Conservation (phyloP, 352 stramenopile genomes). For the Lagenidium giganteum region DNA sequence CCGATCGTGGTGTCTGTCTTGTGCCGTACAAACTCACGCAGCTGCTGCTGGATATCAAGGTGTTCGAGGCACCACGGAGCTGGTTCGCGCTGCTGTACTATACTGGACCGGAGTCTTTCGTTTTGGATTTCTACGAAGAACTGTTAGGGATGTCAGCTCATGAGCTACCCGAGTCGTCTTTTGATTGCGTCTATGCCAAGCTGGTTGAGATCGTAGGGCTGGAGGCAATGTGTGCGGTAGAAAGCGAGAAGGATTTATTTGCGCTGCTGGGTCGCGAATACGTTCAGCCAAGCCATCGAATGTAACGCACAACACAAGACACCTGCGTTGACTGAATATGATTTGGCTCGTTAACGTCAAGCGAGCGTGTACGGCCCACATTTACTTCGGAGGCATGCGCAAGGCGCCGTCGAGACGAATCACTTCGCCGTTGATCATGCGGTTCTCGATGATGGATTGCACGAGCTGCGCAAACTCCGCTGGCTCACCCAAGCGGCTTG, state of each 20-base stretch:
- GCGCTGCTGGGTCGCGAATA: slow-evolving; percentile 40
- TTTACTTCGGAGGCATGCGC: slow-evolving; percentile 91
- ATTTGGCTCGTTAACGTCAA: background rate
- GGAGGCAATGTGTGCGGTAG: slow-evolving; percentile 27
- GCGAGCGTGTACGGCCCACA: too few species aligned
- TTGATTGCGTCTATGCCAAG: slow-evolving; percentile 45
- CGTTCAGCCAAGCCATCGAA: slow-evolving; percentile 31
- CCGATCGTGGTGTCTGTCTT: slow-evolving; percentile 35
- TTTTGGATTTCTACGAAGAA: slow-evolving; percentile 29
- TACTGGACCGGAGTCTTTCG: slow-evolving; percentile 60
- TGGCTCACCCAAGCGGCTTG: slow-evolving; percentile 91
- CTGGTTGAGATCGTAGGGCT: slow-evolving; percentile 23
- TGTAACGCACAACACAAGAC: slow-evolving; percentile 16
- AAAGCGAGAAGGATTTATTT: slow-evolving; percentile 63
- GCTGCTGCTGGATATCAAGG: slow-evolving; percentile 70
- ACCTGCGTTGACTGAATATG: background rate
- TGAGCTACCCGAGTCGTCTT: slow-evolving; percentile 44
- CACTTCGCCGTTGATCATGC: slow-evolving; percentile 98
- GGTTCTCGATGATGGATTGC: slow-evolving; percentile 95
- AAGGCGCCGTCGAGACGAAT: slow-evolving; percentile 97
- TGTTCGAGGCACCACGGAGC: slow-evolving; percentile 43
- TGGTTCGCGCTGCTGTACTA: slow-evolving; percentile 77
- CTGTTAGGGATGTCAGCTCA: slow-evolving; percentile 35
- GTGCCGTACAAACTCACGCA: slow-evolving; percentile 51
- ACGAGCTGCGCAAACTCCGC: slow-evolving; percentile 95